These are phyloP conservation scores for Umbelopsis ramanniana DNA, from an alignment of 192 early-diverging fungal species.

Conservation along the genomic window DNA sequence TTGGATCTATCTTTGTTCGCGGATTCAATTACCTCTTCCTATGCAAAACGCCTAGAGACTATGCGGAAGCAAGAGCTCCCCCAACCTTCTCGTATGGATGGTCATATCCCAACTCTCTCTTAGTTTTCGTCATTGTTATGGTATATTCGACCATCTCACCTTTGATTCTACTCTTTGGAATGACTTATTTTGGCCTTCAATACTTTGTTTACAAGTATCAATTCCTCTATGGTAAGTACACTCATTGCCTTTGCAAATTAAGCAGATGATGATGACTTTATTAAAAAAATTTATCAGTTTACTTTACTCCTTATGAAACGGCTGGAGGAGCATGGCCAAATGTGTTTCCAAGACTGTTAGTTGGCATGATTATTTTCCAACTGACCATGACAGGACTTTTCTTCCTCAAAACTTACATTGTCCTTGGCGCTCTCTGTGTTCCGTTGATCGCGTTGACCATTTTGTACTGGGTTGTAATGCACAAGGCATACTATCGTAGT, in stretches of 20 bases:
- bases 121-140: slow-evolving; percentile 71
- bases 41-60: slow-evolving; percentile 75
- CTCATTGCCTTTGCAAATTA: background rate
- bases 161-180: slow-evolving; percentile 68
- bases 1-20: slow-evolving; percentile 62
- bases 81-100: slow-evolving; percentile 68
- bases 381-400: slow-evolving; percentile 67
- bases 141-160: slow-evolving; percentile 75
- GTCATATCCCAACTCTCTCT: slow-evolving; percentile 64
- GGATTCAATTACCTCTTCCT: slow-evolving; percentile 55
- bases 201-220: slow-evolving; percentile 79
- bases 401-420: slow-evolving; percentile 48
- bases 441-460: slow-evolving; percentile 53
- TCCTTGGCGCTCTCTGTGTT: slow-evolving; percentile 40
- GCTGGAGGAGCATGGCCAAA: slow-evolving; percentile 72
- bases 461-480: slow-evolving; percentile 48
- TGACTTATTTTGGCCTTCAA: slow-evolving; percentile 64
- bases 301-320: slow-evolving; percentile 74
- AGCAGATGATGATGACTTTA: background rate
- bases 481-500: slow-evolving; percentile 29
- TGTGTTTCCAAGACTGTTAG: slow-evolving; percentile 65
- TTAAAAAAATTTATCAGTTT: slow-evolving; percentile 45
- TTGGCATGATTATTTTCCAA: slow-evolving; percentile 70
- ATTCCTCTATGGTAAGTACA: slow-evolving; percentile 61
- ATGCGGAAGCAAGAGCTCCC: slow-evolving; percentile 69